Evolutionary conservation across 2,329 filamentous ascomycete genomes (phyloP), one percentile per base, ranked within the genome.

Genomic region (Cordyceps tenuipes): DNA sequence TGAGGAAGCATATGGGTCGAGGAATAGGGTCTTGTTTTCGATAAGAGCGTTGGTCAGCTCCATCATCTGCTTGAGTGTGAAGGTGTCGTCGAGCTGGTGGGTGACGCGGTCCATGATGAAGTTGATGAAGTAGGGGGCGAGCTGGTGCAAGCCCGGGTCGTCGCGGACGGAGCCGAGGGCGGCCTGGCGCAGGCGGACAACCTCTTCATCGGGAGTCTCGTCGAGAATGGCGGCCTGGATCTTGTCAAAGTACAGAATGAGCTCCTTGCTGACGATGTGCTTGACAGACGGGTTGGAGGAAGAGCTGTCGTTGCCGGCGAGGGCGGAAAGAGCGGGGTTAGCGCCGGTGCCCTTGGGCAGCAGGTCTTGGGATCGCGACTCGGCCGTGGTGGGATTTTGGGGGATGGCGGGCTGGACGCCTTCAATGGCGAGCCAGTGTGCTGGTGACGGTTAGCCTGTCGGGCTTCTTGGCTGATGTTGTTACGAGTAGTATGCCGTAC

Each of bases 361-460:
- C 34, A 97, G 81, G 68, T 97, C 92, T 70, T 92, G 88, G 56
- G 88, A 86, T 62, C 90, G 83, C 34, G 90, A 87, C 71, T 97
- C 92, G 68, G 86, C 85, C 6, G 89, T 86, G 1, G 91, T 94
- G 7, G 94, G 94, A 72, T 99, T 99, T 73, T 97, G 93, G 1
- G 93, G 91, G 67, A 97, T 97, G 0, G 91, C 90, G 2, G 94
- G 94, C 71, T 99, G 93, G 31, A 97, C 94, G 62, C 94, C 94
- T 79, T 99, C 94, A 53, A 99, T 91, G 23, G 94, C 92, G 63
- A 97, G 86, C 93, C 94, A 99, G 75, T 99, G 94, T 62, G 90
- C 94, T 92, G 69, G 17, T 60, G 44, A 23, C 15, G 57, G 66
- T 68, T 39, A 66, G 60, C 52, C 10, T 34, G 21, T 48, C 8